Conservation (phyloP, 345 rosid genomes). For the Syzygium jambos region DNA sequence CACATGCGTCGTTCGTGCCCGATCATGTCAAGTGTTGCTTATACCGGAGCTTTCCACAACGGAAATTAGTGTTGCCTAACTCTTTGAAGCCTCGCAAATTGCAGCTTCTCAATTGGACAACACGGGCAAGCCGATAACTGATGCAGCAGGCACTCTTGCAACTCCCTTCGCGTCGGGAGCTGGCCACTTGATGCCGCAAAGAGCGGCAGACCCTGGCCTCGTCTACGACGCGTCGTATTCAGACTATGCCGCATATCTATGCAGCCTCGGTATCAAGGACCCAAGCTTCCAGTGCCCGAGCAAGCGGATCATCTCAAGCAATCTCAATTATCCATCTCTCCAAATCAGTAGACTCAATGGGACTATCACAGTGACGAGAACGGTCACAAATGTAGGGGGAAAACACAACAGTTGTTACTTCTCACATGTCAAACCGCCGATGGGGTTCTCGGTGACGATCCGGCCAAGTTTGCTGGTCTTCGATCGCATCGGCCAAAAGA, state of each 20-base stretch:
- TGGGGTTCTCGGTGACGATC: slow-evolving; percentile 34
- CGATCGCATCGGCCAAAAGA: slow-evolving; percentile 33
- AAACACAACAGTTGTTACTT: slow-evolving; percentile 13
- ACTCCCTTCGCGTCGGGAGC: slow-evolving; percentile 58
- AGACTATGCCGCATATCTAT: slow-evolving; percentile 50
- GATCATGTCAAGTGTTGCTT: neutral
- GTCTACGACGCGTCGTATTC: slow-evolving; percentile 54
- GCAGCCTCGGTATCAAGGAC: slow-evolving; percentile 19
- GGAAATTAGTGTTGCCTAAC: neutral
- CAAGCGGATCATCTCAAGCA: slow-evolving; percentile 11
- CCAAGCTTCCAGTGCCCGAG: slow-evolving; percentile 35
- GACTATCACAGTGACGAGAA: slow-evolving; percentile 30
- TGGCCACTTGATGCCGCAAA: slow-evolving; percentile 55
- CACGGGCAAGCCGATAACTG: slow-evolving; percentile 29
- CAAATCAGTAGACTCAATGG: slow-evolving; percentile 32
- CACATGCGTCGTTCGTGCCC: neutral
- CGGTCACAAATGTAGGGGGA: slow-evolving; percentile 66
- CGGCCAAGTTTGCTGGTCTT: slow-evolving; percentile 42
- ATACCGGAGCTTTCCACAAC: neutral
- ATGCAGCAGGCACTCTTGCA: slow-evolving; percentile 26
- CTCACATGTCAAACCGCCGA: slow-evolving; percentile 30
- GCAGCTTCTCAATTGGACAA: slow-evolving; percentile 51
- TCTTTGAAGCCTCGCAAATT: neutral
- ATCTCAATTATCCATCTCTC: slow-evolving; percentile 68
- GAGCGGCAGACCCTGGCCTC: slow-evolving; percentile 75